Percentiles rank a stretch among this genome's conserved stretches.
Evolutionary conservation across 148 eudicot species (phyloP).

Genomic region (Diospyros lotus): DNA sequence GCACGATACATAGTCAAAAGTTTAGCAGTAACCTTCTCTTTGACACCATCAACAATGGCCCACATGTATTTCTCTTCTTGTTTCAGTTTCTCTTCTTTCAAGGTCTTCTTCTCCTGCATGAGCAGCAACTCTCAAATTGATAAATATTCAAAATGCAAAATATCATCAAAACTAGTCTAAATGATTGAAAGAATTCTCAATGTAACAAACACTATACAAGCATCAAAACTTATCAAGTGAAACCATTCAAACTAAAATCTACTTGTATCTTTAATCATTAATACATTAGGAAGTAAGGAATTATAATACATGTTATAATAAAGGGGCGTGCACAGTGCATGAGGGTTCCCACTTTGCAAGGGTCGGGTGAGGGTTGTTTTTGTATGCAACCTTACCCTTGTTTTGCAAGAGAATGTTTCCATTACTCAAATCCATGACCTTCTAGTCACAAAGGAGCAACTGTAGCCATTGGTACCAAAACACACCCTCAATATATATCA

Average conservation of each 20-base stretch:
- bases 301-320: too few relatives aligned
- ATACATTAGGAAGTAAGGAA: neutral
- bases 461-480: too few relatives aligned
- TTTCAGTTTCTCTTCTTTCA: conserved; percentile 87
- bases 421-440: too few relatives aligned
- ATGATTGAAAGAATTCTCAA: neutral
- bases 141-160: neutral
- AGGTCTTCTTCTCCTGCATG: conserved; percentile 89
- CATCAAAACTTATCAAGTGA: neutral
- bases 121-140: conserved; percentile 18
- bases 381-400: too few relatives aligned
- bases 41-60: conserved; percentile 92
- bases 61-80: conserved; percentile 98
- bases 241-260: neutral
- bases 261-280: neutral
- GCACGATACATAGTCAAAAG: conserved; percentile 3
- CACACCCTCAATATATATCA: too few relatives aligned
- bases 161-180: neutral
- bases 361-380: too few relatives aligned
- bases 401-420: too few relatives aligned
- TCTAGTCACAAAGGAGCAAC: too few relatives aligned
- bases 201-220: neutral
- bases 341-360: too few relatives aligned
- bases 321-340: too few relatives aligned
- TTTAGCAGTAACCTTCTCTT: conserved; percentile 68